Conservation (phyloP, 192 early-diverging fungal genomes). For the Coemansia sp. region DNA sequence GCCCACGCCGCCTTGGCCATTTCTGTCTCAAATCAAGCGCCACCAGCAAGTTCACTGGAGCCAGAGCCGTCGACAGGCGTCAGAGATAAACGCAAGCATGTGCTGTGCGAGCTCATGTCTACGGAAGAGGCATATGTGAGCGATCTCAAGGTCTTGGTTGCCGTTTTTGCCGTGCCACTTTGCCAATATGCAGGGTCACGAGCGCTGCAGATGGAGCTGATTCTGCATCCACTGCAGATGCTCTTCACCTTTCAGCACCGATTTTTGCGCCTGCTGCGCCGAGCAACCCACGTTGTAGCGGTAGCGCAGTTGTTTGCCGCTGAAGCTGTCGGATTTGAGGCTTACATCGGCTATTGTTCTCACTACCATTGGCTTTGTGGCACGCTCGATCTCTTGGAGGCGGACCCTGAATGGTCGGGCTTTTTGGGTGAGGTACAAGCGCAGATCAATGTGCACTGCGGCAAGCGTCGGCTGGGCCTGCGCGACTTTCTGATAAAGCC, state of each 20-base stretch:
- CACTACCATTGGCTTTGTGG: conserved; percentile 38
- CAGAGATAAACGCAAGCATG: conserved; percentile 38
- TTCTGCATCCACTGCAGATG: conserved; percentile 33
- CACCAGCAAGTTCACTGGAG: not conserved
- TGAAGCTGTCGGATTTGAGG: conserved; percentile 21
- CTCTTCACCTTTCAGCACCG: conserved; percentile 42
- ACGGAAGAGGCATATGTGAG: conserved; percentile 58
- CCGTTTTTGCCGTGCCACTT: conserved; percentile 42
- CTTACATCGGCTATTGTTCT: conserved; percentile 43
- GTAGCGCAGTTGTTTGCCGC: conserved; percentile 31
- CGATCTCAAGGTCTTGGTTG: conserved; percentile 54
- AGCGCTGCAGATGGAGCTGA: conserved; percentile 22
- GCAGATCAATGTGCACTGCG: conserved; percentile 21
- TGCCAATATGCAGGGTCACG: conserved; percentile 26
- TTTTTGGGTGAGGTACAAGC: conserved; percentile 28
- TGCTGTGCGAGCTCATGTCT: conserved; percentile 50
- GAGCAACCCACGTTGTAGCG: conserved; percentile 10
- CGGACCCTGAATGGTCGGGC: conserved; percentile 33
- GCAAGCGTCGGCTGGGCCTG: conserved; percentile 30
- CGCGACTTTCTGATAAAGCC: conserved; percentile 64
- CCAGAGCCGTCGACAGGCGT: not conserved
- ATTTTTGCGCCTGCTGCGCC: conserved; percentile 24
- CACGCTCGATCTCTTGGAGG: conserved; percentile 28
- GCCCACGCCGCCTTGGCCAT: not conserved
- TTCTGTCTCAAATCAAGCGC: conserved; percentile 4